Evolutionary conservation across 1,284 basidiomycete species (phyloP).

Genomic region (Ganoderma lingzhi): DNA sequence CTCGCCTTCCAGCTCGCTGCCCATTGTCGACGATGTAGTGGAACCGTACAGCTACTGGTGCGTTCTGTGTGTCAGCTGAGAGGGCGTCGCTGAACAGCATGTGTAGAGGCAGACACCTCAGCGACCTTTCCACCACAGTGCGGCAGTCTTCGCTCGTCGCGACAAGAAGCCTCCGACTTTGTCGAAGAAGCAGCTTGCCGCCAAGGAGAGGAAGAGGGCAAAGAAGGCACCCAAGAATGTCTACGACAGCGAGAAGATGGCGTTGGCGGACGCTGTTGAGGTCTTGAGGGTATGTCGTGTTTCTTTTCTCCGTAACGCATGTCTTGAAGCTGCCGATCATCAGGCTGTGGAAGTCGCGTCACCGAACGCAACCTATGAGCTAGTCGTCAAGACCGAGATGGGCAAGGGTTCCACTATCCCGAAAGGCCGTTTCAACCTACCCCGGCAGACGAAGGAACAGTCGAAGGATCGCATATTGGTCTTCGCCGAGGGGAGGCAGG

Average conservation of each 20-base stretch:
- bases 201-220: slow-evolving; percentile 57
- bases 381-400: slow-evolving; percentile 83
- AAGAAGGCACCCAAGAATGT: slow-evolving; percentile 55
- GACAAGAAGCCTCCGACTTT: slow-evolving; percentile 56
- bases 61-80: too few relatives aligned
- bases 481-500: slow-evolving; percentile 83
- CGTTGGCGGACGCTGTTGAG: slow-evolving; percentile 67
- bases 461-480: slow-evolving; percentile 83
- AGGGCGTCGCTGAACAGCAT: slow-evolving; percentile 8
- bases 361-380: slow-evolving; percentile 79
- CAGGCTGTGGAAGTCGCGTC: slow-evolving; percentile 84
- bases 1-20: slow-evolving; percentile 30
- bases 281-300: slow-evolving; percentile 69
- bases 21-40: slow-evolving; percentile 35
- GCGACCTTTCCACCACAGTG: slow-evolving; percentile 61
- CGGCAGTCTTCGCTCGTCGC: slow-evolving; percentile 53
- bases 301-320: slow-evolving; percentile 1
- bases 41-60: slow-evolving; percentile 21
- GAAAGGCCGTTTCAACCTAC: slow-evolving; percentile 78
- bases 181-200: slow-evolving; percentile 71
- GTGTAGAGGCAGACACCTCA: slow-evolving; percentile 31
- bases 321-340: background rate
- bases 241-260: slow-evolving; percentile 68
- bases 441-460: slow-evolving; percentile 77
- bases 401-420: slow-evolving; percentile 79